Evolutionary conservation across 2,329 filamentous ascomycete genomes (phyloP), one percentile per base, ranked within the genome.

Genomic region (Amphichorda felina): DNA sequence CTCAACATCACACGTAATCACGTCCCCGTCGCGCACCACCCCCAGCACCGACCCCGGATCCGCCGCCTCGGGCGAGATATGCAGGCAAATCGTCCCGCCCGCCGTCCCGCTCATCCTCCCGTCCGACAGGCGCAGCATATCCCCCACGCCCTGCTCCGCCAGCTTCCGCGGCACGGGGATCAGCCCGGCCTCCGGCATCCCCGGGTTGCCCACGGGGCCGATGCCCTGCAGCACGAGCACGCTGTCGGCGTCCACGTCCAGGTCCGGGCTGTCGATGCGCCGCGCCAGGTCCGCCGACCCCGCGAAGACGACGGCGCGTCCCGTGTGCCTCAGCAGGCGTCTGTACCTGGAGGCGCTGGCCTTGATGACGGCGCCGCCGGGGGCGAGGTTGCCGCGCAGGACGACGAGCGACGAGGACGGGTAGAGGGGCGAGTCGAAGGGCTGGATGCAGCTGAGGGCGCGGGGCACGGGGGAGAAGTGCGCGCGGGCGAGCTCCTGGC

Each of bases 221-320:
- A 95, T 89, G 41, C 87, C 88, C 43, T 87, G 78, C 18, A 95
- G 77, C 4, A 95, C 77, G 1, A 94, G 66, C 8, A 94, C 86
- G 30, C 61, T 65, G 28, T 68, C 55, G 0, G 54, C 43, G 0
- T 52, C 51, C 1, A 93, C 75, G 21, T 84, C 79, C 38, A 94
- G 74, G 19, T 54, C 47, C 0, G 63, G 61, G 29, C 61, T 58
- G 38, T 73, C 69, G 19, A 73, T 59, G 7, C 86, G 80, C 15
- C 64, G 63, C 17, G 76, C 79, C 10, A 95, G 61, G 1, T 89
- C 87, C 2, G 80, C 84, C 22, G 84, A 79, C 13, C 83, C 82
- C 0, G 67, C 70, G 52, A 95, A 95, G 0, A 70, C 69, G 3
- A 86, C 65, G 0, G 67, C 68, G 0, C 40, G 54, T 0, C 69